Evolutionary conservation across 2,329 filamentous ascomycete genomes (phyloP).

Genomic region (Aciculosporium take): DNA sequence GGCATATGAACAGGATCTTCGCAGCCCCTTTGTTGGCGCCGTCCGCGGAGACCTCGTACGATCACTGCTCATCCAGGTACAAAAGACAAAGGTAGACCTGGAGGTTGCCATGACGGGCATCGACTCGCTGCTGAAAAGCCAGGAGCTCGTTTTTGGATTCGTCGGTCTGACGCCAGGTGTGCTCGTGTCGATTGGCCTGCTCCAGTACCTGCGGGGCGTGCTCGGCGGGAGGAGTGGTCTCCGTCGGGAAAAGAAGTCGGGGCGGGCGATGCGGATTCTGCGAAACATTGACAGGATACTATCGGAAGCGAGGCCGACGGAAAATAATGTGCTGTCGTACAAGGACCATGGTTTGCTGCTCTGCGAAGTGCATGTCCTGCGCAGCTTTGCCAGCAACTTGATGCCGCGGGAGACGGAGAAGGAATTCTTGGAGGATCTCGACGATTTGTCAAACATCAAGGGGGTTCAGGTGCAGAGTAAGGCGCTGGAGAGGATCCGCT

Average conservation of each 20-base stretch:
- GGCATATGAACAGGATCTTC: conserved; percentile 82
- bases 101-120: conserved; percentile 95
- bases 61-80: conserved; percentile 85
- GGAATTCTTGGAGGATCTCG: conserved; percentile 80
- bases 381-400: conserved; percentile 42
- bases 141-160: conserved; percentile 96
- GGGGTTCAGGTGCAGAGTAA: conserved; percentile 65
- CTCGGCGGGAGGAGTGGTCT: conserved; percentile 60
- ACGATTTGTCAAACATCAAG: conserved; percentile 71
- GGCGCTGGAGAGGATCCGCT: conserved; percentile 71
- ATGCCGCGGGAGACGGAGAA: conserved; percentile 62
- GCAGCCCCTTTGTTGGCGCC: conserved; percentile 67
- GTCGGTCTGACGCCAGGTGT: conserved; percentile 86
- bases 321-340: conserved; percentile 67
- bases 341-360: conserved; percentile 84
- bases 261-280: conserved; percentile 61
- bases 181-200: conserved; percentile 63
- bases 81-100: conserved; percentile 97
- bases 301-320: conserved; percentile 50
- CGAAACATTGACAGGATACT: conserved; percentile 79
- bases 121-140: conserved; percentile 84
- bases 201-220: conserved; percentile 55
- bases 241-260: conserved; percentile 48
- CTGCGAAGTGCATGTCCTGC: conserved; percentile 76
- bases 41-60: conserved; percentile 77